Evolutionary conservation across 139 green algal species (phyloP).

Genomic region (Astrephomene gubernaculifera): DNA sequence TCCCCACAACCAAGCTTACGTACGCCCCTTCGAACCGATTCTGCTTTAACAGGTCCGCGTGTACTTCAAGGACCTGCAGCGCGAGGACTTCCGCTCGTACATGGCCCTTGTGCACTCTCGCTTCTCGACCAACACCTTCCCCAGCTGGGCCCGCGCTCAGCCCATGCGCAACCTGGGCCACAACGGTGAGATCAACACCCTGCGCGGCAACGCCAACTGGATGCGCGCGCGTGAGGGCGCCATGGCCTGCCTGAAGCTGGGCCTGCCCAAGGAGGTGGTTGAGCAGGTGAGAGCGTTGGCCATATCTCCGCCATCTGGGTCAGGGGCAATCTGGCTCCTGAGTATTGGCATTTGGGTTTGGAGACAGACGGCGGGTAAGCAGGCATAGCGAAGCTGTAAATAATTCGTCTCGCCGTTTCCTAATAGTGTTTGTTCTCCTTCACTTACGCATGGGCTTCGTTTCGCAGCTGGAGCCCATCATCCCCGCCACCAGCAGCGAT

Average conservation of each 20-base stretch:
- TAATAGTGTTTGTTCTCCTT: too few species aligned
- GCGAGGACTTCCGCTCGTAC: conserved; percentile 85
- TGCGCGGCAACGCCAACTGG: conserved; percentile 89
- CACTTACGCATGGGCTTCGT: too few species aligned
- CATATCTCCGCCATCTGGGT: too few species aligned
- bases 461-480: conserved; percentile 87
- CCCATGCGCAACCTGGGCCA: conserved; percentile 95
- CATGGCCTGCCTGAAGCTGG: conserved; percentile 82
- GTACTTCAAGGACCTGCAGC: conserved; percentile 92
- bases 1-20: too few species aligned
- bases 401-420: too few species aligned
- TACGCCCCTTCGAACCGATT: too few species aligned
- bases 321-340: too few species aligned
- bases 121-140: conserved; percentile 99
- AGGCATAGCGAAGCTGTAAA: too few species aligned
- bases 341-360: too few species aligned
- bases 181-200: conserved; percentile 95
- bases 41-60: conserved; percentile 83
- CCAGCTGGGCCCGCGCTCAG: conserved; percentile 91
- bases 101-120: conserved; percentile 95
- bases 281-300: conserved; percentile 64
- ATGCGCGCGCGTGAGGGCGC: conserved; percentile 93
- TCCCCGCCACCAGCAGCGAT: conserved; percentile 88
- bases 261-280: conserved; percentile 76
- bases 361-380: too few species aligned